A percentile compares a stretch with the other conserved stretches of the same genome.
Evolutionary conservation across 306 rosid genomes (phyloP).

Genomic region (Coriaria nepalensis): DNA sequence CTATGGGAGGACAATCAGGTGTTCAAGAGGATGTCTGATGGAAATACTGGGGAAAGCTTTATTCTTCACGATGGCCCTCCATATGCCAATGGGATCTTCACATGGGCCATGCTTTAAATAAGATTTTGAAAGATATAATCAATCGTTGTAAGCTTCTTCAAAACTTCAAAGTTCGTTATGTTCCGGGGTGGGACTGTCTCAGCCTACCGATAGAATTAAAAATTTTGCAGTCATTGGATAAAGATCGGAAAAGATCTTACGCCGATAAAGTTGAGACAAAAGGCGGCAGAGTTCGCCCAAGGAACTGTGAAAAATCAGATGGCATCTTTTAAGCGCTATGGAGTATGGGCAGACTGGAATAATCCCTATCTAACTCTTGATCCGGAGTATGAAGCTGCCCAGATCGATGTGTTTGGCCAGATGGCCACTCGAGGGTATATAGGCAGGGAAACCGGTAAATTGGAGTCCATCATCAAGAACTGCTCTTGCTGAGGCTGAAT

Average conservation of each 20-base stretch:
- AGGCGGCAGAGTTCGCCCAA: slow-evolving; percentile 97
- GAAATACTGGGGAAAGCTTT: slow-evolving; percentile 73
- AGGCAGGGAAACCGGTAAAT: slow-evolving; percentile 93
- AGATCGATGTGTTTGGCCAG: slow-evolving; percentile 99
- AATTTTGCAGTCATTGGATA: slow-evolving; percentile 96
- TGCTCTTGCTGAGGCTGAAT: slow-evolving; percentile 99
- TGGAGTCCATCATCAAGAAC: slow-evolving; percentile 99
- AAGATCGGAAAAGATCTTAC: slow-evolving; percentile 61
- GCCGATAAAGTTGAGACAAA: slow-evolving; percentile 80
- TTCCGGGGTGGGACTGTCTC: slow-evolving; percentile 99
- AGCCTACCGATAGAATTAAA: slow-evolving; percentile 96
- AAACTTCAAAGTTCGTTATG: slow-evolving; percentile 73
- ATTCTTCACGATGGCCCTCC: slow-evolving; percentile 98
- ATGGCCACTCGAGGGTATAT: slow-evolving; percentile 88
- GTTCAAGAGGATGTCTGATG: slow-evolving; percentile 49
- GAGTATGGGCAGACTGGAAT: slow-evolving; percentile 98
- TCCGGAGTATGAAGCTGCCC: slow-evolving; percentile 97
- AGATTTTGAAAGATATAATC: slow-evolving; percentile 89
- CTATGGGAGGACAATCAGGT: slow-evolving; percentile 85
- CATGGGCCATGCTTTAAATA: slow-evolving; percentile 92
- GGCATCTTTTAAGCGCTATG: slow-evolving; percentile 95
- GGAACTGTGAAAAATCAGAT: slow-evolving; percentile 77
- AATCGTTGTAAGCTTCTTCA: slow-evolving; percentile 97
- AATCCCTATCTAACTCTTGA: slow-evolving; percentile 82
- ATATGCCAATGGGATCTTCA: slow-evolving; percentile 99